Evolutionary conservation across 2,329 filamentous ascomycete genomes (phyloP).

Genomic region (Sarocladium strictum): DNA sequence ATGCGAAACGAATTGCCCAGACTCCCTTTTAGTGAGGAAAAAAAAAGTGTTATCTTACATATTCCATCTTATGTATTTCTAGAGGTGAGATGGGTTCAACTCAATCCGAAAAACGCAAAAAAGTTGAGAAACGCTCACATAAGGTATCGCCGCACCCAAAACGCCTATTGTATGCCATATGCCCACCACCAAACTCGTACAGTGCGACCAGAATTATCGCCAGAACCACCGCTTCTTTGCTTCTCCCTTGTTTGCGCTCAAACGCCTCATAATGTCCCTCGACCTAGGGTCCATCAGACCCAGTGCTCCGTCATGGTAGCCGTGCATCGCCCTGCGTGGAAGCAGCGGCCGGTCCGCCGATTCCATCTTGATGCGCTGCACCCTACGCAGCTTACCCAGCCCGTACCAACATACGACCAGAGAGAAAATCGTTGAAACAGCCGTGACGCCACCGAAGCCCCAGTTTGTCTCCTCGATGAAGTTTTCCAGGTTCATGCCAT

Average conservation of each 20-base stretch:
- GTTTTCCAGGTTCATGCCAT: slow-evolving; percentile 99
- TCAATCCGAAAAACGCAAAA: neutral
- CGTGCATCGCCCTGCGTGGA: slow-evolving; percentile 34
- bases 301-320: slow-evolving; percentile 39
- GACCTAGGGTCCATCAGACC: slow-evolving; percentile 48
- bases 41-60: too few species aligned
- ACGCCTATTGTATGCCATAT: neutral
- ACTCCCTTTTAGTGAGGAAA: too few species aligned
- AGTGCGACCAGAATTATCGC: neutral
- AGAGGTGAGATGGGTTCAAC: slow-evolving; percentile 2
- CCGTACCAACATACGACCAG: slow-evolving; percentile 78
- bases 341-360: slow-evolving; percentile 34
- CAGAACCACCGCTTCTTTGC: slow-evolving; percentile 28
- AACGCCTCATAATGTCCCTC: slow-evolving; percentile 46
- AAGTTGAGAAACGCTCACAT: slow-evolving; percentile 1
- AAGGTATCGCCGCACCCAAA: neutral
- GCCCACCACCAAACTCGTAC: neutral
- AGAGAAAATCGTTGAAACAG: slow-evolving; percentile 64
- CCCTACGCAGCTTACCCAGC: slow-evolving; percentile 72
- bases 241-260: slow-evolving; percentile 41
- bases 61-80: neutral
- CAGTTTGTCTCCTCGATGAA: slow-evolving; percentile 92
- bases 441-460: slow-evolving; percentile 74
- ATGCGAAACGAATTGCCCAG: too few species aligned
- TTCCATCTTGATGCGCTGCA: slow-evolving; percentile 85